phyloP scores from a whole-genome alignment of 305 asterid genomes.

The Euphrasia arctica region DNA sequence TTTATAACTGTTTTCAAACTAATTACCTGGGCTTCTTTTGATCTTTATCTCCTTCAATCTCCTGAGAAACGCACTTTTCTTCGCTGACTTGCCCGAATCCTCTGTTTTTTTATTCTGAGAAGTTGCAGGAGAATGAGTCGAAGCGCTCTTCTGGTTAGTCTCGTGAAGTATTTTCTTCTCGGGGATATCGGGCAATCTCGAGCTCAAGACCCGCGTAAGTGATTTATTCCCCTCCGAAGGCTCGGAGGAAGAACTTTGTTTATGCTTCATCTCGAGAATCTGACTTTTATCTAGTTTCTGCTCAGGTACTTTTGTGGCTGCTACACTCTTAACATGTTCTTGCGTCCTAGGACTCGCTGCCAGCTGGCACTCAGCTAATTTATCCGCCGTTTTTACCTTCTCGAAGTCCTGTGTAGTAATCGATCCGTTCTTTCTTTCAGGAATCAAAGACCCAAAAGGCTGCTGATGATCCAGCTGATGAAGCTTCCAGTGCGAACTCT shows the following conservation, averaged over 20 bases:
- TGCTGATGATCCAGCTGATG: slow-evolving; percentile 38
- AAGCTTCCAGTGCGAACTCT: slow-evolving; percentile 42
- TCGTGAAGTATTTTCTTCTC: slow-evolving; percentile 37
- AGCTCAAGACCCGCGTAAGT: slow-evolving; percentile 21
- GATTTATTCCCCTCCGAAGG: slow-evolving; percentile 23
- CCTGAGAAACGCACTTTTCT: slow-evolving; percentile 28
- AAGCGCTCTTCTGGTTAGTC: slow-evolving; percentile 8
- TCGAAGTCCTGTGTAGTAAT: slow-evolving; percentile 18
- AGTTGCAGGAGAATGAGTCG: slow-evolving; percentile 22
- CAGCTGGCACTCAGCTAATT: slow-evolving; percentile 20
- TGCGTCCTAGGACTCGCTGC: slow-evolving; percentile 10
- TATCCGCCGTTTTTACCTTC: slow-evolving; percentile 24
- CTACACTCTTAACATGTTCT: neutral
- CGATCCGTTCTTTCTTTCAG: slow-evolving; percentile 29
- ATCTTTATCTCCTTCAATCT: slow-evolving; percentile 36
- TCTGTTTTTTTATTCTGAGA: slow-evolving; percentile 23
- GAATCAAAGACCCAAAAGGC: slow-evolving; percentile 22
- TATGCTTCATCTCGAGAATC: slow-evolving; percentile 30
- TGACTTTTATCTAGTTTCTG: slow-evolving; percentile 31
- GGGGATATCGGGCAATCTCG: slow-evolving; percentile 48
- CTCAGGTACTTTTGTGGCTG: slow-evolving; percentile 22
- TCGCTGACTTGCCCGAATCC: slow-evolving; percentile 30
- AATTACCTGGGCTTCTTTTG: slow-evolving; percentile 39
- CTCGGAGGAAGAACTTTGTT: slow-evolving; percentile 18
- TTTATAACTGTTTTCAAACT: slow-evolving; percentile 3